Percentiles rank a stretch among this genome's conserved stretches.
Evolutionary conservation across 352 stramenopile species (phyloP).

Genomic region (Phytophthora cactorum): DNA sequence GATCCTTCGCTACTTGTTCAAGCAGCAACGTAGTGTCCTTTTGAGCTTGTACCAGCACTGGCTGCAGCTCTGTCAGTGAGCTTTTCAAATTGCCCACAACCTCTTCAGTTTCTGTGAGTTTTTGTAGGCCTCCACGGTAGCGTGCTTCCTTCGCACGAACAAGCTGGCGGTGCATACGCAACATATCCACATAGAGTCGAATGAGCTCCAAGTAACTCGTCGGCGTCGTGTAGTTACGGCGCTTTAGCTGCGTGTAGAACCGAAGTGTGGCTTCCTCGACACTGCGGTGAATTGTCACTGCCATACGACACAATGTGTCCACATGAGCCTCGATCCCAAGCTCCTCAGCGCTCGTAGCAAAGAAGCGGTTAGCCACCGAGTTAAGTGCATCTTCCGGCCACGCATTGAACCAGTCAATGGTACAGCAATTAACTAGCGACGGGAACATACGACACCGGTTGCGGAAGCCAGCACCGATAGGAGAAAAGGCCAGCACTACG

Average conservation of each 20-base stretch:
- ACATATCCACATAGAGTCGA: slow-evolving; percentile 92
- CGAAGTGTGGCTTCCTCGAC: slow-evolving; percentile 87
- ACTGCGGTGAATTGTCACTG: slow-evolving; percentile 93
- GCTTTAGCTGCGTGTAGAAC: slow-evolving; percentile 87
- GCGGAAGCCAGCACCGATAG: slow-evolving; percentile 92
- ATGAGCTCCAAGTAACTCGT: slow-evolving; percentile 97
- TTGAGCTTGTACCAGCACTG: slow-evolving; percentile 89
- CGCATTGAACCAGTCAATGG: slow-evolving; percentile 97
- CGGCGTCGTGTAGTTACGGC: slow-evolving; percentile 95
- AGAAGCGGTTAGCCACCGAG: slow-evolving; percentile 92
- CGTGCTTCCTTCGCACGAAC: slow-evolving; percentile 86
- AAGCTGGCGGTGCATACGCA: slow-evolving; percentile 84
- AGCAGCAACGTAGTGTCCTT: slow-evolving; percentile 88
- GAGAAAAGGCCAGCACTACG: slow-evolving; percentile 93
- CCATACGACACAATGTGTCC: slow-evolving; percentile 92
- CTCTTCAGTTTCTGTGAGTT: slow-evolving; percentile 93
- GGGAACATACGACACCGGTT: slow-evolving; percentile 95
- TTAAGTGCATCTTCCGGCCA: slow-evolving; percentile 95
- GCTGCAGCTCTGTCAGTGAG: slow-evolving; percentile 92
- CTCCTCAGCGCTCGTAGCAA: slow-evolving; percentile 82
- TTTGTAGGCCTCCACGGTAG: slow-evolving; percentile 90
- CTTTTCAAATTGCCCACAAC: slow-evolving; percentile 93
- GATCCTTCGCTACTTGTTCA: slow-evolving; percentile 90
- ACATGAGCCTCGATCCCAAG: slow-evolving; percentile 90
- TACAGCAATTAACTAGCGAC: slow-evolving; percentile 94